Evolutionary conservation across 2,329 filamentous ascomycete genomes (phyloP).

Genomic region (Shiraia sp.): DNA sequence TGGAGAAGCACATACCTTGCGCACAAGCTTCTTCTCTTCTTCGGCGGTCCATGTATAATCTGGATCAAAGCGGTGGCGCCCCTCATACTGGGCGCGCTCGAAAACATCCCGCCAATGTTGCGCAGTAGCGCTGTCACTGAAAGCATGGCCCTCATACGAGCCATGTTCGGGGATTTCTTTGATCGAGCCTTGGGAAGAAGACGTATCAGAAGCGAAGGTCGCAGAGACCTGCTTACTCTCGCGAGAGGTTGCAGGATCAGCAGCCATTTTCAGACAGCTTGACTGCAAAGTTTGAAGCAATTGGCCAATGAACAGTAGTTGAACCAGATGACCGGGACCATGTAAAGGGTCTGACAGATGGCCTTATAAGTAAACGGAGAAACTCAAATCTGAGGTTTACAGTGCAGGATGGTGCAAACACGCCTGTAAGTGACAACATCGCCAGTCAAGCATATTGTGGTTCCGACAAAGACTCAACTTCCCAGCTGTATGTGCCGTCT

Average conservation of each 20-base stretch:
- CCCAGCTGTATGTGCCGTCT: slow-evolving; percentile 1
- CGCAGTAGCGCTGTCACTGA: slow-evolving; percentile 26
- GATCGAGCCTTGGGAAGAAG: slow-evolving; percentile 13
- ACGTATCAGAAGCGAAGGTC: slow-evolving; percentile 16
- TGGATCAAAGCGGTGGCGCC: slow-evolving; percentile 55
- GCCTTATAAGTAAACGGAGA: slow-evolving; percentile 20
- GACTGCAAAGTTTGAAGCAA: slow-evolving; percentile 5
- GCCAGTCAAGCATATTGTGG: slow-evolving; percentile 4
- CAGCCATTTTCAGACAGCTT: slow-evolving; percentile 17
- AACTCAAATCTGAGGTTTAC: neutral
- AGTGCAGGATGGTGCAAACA: slow-evolving; percentile 24
- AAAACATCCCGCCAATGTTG: slow-evolving; percentile 32
- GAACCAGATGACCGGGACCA: slow-evolving; percentile 9
- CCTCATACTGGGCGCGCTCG: slow-evolving; percentile 38
- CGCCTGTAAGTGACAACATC: slow-evolving; percentile 22
- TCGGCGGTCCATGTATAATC: slow-evolving; percentile 50
- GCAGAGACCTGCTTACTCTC: slow-evolving; percentile 21
- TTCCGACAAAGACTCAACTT: slow-evolving; percentile 8
- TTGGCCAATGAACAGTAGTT: slow-evolving; percentile 6
- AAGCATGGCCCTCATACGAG: slow-evolving; percentile 23
- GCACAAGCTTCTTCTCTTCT: slow-evolving; percentile 52
- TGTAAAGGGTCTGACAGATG: slow-evolving; percentile 10
- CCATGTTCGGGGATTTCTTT: slow-evolving; percentile 11
- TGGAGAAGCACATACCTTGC: slow-evolving; percentile 48
- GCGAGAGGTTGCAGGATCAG: slow-evolving; percentile 1